phyloP scores from a whole-genome alignment of 371 early-diverging fungal species.

The Mucor velutinosus region DNA sequence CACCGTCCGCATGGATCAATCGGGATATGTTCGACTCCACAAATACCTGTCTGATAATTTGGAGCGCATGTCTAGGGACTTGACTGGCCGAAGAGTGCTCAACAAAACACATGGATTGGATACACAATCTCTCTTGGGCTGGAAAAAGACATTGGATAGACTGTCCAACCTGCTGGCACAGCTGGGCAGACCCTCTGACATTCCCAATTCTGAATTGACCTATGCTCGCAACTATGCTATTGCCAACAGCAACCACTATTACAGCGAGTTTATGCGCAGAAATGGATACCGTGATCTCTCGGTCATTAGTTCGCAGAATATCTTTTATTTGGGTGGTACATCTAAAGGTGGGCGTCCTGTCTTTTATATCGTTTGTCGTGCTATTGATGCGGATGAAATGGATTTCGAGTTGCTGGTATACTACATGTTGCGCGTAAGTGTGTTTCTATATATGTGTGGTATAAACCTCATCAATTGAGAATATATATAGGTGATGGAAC shows the following conservation, averaged over 20 bases:
- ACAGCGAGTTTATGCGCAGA: constrained; percentile 79
- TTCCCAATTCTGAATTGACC: constrained; percentile 38
- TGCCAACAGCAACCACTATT: constrained; percentile 56
- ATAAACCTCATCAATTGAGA: too few species aligned
- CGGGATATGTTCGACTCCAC: constrained; percentile 63
- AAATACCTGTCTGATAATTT: constrained; percentile 69
- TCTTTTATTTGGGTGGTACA: constrained; percentile 78
- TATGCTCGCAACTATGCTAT: constrained; percentile 43
- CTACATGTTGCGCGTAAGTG: constrained; percentile 69
- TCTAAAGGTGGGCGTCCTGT: constrained; percentile 81
- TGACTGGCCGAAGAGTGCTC: constrained; percentile 43
- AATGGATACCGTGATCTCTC: constrained; percentile 67
- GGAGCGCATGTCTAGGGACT: constrained; percentile 69
- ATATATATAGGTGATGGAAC: constrained; percentile 53
- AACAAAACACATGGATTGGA: constrained; percentile 10
- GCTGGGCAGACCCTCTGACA: constrained; percentile 72
- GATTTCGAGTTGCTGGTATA: constrained; percentile 84
- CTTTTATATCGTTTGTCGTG: constrained; percentile 79
- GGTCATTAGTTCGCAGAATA: constrained; percentile 59
- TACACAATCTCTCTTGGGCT: constrained; percentile 32
- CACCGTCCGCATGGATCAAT: constrained; percentile 48
- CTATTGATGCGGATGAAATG: constrained; percentile 66
- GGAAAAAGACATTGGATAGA: constrained; percentile 68
- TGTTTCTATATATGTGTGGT: constrained; percentile 38
- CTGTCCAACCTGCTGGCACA: constrained; percentile 83